Percentiles rank a stretch among this genome's conserved stretches.
Evolutionary conservation across 2,329 filamentous ascomycete genomes (phyloP).

Genomic region (Nemania serpens): DNA sequence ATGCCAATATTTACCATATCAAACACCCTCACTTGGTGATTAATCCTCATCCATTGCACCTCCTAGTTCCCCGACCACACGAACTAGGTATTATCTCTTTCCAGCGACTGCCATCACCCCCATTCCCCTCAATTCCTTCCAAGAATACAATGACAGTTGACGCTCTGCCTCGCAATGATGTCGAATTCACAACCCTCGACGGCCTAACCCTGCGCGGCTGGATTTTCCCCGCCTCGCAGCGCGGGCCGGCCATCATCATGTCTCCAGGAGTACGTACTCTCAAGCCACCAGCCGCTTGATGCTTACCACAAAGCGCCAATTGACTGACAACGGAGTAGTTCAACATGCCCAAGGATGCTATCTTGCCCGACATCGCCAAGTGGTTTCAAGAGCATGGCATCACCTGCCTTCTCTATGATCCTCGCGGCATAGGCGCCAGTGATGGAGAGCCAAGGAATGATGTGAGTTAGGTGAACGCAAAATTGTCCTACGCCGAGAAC

Average conservation of each 20-base stretch:
- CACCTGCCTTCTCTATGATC: conserved; percentile 2
- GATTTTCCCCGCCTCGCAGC: background rate
- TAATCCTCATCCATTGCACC: too few relatives aligned
- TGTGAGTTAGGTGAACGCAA: background rate
- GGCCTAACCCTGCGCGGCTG: background rate
- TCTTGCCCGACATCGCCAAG: background rate
- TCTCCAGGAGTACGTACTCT: background rate
- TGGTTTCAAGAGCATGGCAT: conserved; percentile 1
- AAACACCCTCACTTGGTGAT: too few relatives aligned
- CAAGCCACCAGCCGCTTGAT: too few relatives aligned
- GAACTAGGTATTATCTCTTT: background rate
- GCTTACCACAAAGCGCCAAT: background rate
- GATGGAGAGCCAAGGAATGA: conserved; percentile 1
- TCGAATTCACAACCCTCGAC: background rate
- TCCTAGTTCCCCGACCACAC: too few relatives aligned
- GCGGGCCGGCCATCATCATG: conserved; percentile 3
- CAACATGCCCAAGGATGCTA: conserved; percentile 2
- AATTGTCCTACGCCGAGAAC: too few relatives aligned
- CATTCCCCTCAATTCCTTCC: background rate
- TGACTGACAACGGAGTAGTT: background rate
- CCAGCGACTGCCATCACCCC: too few relatives aligned
- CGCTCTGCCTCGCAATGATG: background rate
- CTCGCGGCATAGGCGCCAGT: background rate
- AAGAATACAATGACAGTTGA: background rate
- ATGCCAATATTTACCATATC: too few relatives aligned